phyloP scores from a whole-genome alignment of 2,329 filamentous ascomycete species.

The Raffaelea ambrosiae region DNA sequence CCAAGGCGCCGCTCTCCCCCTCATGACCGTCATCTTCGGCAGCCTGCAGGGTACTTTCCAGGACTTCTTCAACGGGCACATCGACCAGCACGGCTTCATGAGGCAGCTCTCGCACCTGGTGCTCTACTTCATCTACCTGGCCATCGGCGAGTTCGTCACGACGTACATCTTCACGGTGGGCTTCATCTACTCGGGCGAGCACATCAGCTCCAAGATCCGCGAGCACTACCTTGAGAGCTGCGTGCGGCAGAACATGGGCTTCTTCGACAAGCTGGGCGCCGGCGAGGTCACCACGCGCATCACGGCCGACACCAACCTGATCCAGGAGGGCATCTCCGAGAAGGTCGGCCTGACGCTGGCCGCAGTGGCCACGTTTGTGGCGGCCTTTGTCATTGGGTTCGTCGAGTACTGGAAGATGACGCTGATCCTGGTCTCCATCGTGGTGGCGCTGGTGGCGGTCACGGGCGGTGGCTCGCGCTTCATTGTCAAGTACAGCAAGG shows the following conservation, averaged over 20 bases:
- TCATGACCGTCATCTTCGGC: slow-evolving; percentile 79
- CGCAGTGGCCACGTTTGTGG: slow-evolving; percentile 72
- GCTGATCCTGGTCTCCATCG: slow-evolving; percentile 73
- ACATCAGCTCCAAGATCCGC: slow-evolving; percentile 70
- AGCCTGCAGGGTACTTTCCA: slow-evolving; percentile 66
- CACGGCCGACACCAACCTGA: slow-evolving; percentile 85
- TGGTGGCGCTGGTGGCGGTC: slow-evolving; percentile 68
- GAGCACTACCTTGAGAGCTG: slow-evolving; percentile 78
- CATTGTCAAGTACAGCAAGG: slow-evolving; percentile 74
- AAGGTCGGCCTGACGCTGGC: slow-evolving; percentile 74
- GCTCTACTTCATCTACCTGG: slow-evolving; percentile 80
- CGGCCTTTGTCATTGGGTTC: slow-evolving; percentile 86
- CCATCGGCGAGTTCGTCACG: slow-evolving; percentile 68
- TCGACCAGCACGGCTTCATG: slow-evolving; percentile 48
- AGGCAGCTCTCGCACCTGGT: slow-evolving; percentile 53
- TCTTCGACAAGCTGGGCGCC: slow-evolving; percentile 86
- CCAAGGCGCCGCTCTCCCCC: slow-evolving; percentile 62
- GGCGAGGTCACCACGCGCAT: slow-evolving; percentile 93
- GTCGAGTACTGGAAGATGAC: slow-evolving; percentile 90
- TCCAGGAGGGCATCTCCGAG: slow-evolving; percentile 90
- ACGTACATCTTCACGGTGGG: slow-evolving; percentile 76
- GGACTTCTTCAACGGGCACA: slow-evolving; percentile 43
- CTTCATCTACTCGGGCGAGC: slow-evolving; percentile 82
- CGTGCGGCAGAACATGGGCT: slow-evolving; percentile 81
- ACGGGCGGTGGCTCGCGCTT: slow-evolving; percentile 68